Conservation (phyloP, 2,329 filamentous ascomycete species). For the Diaporthe vexans region DNA sequence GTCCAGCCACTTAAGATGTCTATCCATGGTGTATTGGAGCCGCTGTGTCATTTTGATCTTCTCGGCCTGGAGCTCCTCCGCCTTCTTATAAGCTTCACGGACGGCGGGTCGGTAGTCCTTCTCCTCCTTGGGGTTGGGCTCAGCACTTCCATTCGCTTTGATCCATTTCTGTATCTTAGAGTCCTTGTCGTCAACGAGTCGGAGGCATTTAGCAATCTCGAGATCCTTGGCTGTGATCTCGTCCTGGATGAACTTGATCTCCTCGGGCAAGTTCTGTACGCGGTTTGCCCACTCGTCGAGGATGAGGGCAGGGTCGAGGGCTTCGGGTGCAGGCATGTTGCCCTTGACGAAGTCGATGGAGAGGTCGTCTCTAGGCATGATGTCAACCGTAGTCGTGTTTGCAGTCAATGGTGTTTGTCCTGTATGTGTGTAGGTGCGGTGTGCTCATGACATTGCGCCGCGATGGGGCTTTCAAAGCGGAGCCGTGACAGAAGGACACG, state of each 20-base stretch:
- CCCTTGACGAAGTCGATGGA: constrained; percentile 78
- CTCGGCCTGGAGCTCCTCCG: constrained; percentile 79
- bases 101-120: constrained; percentile 73
- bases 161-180: constrained; percentile 85
- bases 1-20: constrained; percentile 74
- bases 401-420: constrained; percentile 17
- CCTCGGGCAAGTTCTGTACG: constrained; percentile 84
- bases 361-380: constrained; percentile 81
- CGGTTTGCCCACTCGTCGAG: constrained; percentile 83
- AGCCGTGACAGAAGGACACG: constrained; percentile 25
- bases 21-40: constrained; percentile 70
- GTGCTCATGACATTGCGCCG: constrained; percentile 23
- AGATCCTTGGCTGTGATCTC: constrained; percentile 86
- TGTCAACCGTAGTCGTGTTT: constrained; percentile 62
- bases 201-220: constrained; percentile 76
- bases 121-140: constrained; percentile 82
- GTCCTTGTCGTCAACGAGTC: constrained; percentile 80
- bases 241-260: constrained; percentile 86
- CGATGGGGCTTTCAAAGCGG: constrained; percentile 17
- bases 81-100: constrained; percentile 75
- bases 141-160: constrained; percentile 80
- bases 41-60: constrained; percentile 80
- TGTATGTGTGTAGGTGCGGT: constrained; percentile 41
- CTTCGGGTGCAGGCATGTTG: constrained; percentile 72
- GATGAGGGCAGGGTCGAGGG: constrained; percentile 76